These are phyloP conservation scores for Gynochthodes officinalis DNA, from an alignment of 257 asterid genomes.

Conservation along the genomic window DNA sequence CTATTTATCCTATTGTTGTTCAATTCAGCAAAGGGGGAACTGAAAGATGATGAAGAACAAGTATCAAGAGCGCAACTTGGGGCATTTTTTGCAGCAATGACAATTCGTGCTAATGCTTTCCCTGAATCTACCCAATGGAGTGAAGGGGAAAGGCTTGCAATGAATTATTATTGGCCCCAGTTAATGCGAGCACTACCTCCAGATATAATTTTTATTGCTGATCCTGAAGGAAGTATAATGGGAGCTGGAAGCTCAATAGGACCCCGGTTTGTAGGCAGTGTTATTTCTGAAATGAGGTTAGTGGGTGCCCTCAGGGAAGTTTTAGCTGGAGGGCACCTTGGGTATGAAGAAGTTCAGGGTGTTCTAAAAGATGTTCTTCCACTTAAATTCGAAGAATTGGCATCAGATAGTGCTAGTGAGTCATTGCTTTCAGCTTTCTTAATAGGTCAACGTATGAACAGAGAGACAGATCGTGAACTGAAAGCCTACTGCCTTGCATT, in stretches of 20 bases:
- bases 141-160: conserved; percentile 89
- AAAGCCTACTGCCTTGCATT: conserved; percentile 95
- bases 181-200: conserved; percentile 68
- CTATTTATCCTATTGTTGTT: conserved; percentile 12
- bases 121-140: conserved; percentile 98
- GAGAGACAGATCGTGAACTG: conserved; percentile 92
- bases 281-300: conserved; percentile 86
- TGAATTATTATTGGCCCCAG: conserved; percentile 85
- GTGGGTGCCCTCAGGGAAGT: conserved; percentile 97
- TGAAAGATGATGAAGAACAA: conserved; percentile 62
- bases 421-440: conserved; percentile 77
- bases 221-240: conserved; percentile 91
- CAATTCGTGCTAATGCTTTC: conserved; percentile 81
- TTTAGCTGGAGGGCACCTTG: conserved; percentile 93
- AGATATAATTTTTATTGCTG: conserved; percentile 77
- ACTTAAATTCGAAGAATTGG: conserved; percentile 31
- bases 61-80: conserved; percentile 92
- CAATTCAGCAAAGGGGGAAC: conserved; percentile 67
- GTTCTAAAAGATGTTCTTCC: conserved; percentile 85
- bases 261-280: conserved; percentile 68
- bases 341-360: conserved; percentile 97
- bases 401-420: conserved; percentile 46
- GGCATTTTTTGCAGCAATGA: conserved; percentile 93
- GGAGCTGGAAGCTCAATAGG: conserved; percentile 75
- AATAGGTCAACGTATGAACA: conserved; percentile 90